Conservation (phyloP, 1,139 yeast genomes). For the Schizosaccharomyces versatilis region DNA sequence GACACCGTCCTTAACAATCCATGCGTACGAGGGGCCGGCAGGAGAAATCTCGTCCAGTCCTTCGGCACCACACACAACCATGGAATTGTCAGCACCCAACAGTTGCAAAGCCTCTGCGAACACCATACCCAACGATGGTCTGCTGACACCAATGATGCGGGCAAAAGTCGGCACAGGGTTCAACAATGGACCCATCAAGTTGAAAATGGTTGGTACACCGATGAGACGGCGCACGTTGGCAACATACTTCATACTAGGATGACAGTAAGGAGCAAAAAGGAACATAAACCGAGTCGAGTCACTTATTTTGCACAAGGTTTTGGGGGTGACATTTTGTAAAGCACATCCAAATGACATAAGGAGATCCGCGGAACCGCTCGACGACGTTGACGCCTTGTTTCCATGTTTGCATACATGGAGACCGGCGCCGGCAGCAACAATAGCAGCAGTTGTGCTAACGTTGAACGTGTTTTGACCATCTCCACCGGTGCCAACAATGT, state of each 20-base stretch:
- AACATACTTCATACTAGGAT: constrained; percentile 73
- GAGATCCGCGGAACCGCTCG: constrained; percentile 85
- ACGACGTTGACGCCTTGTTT: constrained; percentile 83
- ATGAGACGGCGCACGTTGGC: constrained; percentile 53
- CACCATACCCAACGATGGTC: constrained; percentile 53
- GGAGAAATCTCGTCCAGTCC: constrained; percentile 90
- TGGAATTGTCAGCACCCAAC: constrained; percentile 33
- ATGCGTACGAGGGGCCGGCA: constrained; percentile 53
- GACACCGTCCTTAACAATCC: constrained; percentile 41
- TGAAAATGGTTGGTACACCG: constrained; percentile 83
- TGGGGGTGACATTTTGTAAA: constrained; percentile 35
- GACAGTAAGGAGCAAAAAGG: constrained; percentile 82
- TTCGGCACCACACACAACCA: constrained; percentile 79
- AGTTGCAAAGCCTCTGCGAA: constrained; percentile 61
- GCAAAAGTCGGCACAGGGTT: constrained; percentile 76
- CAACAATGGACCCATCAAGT: constrained; percentile 73
- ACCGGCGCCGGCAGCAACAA: constrained; percentile 81
- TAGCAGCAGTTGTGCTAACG: constrained; percentile 85
- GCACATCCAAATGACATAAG: constrained; percentile 58
- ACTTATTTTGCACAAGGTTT: constrained; percentile 39
- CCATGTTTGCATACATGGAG: constrained; percentile 76
- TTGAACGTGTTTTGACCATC: constrained; percentile 94
- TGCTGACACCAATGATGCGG: constrained; percentile 72
- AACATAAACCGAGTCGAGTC: constrained; percentile 31
- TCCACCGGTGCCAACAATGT: constrained; percentile 95